Conservation (phyloP, 1,284 basidiomycete genomes). For the Sparassis latifolia region DNA sequence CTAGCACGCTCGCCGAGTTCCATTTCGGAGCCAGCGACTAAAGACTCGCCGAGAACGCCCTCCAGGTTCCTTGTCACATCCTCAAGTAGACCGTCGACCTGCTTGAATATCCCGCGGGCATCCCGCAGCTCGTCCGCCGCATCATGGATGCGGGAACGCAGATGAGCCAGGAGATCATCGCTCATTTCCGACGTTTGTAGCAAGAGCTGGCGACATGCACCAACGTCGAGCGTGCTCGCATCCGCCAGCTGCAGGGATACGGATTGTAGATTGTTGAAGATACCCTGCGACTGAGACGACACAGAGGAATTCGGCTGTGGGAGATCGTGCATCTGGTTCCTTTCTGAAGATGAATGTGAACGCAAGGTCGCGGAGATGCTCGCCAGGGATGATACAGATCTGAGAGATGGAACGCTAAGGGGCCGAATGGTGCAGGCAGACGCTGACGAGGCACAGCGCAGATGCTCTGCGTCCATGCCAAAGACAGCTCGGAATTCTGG, state of each 20-base stretch:
- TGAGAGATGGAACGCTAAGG: constrained; percentile 35
- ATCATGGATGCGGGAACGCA: constrained; percentile 46
- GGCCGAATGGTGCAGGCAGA: constrained; percentile 54
- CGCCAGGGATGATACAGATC: constrained; percentile 18
- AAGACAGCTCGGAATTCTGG: constrained; percentile 57
- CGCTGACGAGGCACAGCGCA: constrained; percentile 45
- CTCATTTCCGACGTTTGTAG: constrained; percentile 40
- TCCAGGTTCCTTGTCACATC: constrained; percentile 37
- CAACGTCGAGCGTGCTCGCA: constrained; percentile 25
- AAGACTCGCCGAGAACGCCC: constrained; percentile 19
- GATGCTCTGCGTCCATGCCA: constrained; percentile 37
- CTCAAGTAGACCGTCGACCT: constrained; percentile 25
- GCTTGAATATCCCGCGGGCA: constrained; percentile 34
- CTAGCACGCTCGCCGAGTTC: constrained; percentile 20
- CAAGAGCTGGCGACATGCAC: constrained; percentile 38
- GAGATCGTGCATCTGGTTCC: constrained; percentile 3
- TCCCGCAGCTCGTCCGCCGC: constrained; percentile 41
- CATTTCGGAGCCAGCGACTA: constrained; percentile 12
- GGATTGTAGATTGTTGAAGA: constrained; percentile 46
- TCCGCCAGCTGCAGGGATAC: constrained; percentile 31
- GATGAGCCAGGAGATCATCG: constrained; percentile 37
- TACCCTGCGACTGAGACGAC: constrained; percentile 36
- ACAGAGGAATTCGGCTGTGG: background rate
- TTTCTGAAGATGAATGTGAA: background rate
- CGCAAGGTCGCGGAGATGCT: constrained; percentile 7